phyloP scores from a whole-genome alignment of 345 rosid genomes.

The Populus alba region DNA sequence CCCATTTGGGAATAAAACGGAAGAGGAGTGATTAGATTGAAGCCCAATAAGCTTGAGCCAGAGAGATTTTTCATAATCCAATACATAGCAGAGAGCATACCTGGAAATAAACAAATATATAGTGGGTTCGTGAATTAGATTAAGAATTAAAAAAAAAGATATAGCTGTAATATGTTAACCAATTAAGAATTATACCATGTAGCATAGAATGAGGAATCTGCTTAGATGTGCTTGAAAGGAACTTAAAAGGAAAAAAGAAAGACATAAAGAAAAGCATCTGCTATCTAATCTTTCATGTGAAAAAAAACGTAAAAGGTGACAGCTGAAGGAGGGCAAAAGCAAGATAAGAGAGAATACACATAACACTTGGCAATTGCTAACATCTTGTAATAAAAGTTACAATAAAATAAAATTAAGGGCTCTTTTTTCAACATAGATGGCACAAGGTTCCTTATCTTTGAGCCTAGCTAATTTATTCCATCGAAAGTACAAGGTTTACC shows the following conservation, averaged over 20 bases:
- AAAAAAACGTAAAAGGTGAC: neutral
- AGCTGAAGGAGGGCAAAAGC: slow-evolving; percentile 3
- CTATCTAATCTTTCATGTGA: neutral
- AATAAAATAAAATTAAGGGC: neutral
- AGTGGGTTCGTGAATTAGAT: too few relatives aligned
- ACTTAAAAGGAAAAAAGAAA: neutral
- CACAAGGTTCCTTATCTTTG: slow-evolving; percentile 12
- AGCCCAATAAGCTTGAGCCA: too few relatives aligned
- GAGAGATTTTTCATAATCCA: too few relatives aligned
- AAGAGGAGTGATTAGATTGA: too few relatives aligned
- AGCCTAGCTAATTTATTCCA: slow-evolving; percentile 4
- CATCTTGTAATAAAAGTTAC: neutral
- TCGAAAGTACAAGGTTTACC: slow-evolving; percentile 5
- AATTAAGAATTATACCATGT: neutral
- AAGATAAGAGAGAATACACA: neutral
- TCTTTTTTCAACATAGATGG: neutral
- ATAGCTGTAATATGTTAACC: neutral
- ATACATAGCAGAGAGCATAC: too few relatives aligned
- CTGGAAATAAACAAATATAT: too few relatives aligned
- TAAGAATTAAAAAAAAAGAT: too few relatives aligned
- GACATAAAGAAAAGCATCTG: neutral
- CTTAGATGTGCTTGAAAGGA: neutral
- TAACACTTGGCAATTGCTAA: slow-evolving; percentile 6
- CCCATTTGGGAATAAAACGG: too few relatives aligned
- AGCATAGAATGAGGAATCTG: neutral